A percentile compares a stretch with the other conserved stretches of the same genome.
Evolutionary conservation across 495 filamentous ascomycete genomes (phyloP).

Genomic region (Daldinia vernicosa): DNA sequence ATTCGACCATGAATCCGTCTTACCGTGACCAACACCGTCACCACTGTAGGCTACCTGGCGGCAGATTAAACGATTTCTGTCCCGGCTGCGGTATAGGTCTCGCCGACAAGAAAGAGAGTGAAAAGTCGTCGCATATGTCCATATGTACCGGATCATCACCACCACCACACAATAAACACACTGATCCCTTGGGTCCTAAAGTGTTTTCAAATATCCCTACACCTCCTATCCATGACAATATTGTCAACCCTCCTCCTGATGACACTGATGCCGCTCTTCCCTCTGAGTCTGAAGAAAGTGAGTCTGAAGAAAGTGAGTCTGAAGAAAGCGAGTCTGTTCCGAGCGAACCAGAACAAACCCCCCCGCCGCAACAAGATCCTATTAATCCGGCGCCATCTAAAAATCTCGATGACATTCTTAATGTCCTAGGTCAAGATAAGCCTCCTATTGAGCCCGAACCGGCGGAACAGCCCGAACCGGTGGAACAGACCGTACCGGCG

Average conservation of each 20-base stretch:
- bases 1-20: conserved; percentile 1
- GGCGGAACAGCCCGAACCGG: neutral
- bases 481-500: neutral
- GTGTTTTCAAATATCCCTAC: too few relatives aligned
- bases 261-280: neutral
- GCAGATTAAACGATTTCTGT: conserved; percentile 2
- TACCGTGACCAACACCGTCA: conserved; percentile 16
- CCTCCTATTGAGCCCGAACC: neutral
- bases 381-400: neutral
- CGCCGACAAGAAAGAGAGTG: neutral
- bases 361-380: neutral
- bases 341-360: neutral
- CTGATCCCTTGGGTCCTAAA: too few relatives aligned
- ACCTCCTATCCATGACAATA: neutral
- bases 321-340: neutral
- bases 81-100: conserved; percentile 16
- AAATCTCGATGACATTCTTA: neutral
- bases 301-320: neutral
- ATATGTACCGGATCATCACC: neutral
- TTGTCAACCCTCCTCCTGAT: neutral
- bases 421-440: neutral
- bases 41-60: conserved; percentile 4
- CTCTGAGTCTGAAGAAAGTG: neutral
- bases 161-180: too few relatives aligned
- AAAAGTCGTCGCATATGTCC: neutral